Evolutionary conservation across 176 grass and related monocot species (phyloP), one percentile per base, ranked within the genome.

Genomic region (Alloteropsis semialata): DNA sequence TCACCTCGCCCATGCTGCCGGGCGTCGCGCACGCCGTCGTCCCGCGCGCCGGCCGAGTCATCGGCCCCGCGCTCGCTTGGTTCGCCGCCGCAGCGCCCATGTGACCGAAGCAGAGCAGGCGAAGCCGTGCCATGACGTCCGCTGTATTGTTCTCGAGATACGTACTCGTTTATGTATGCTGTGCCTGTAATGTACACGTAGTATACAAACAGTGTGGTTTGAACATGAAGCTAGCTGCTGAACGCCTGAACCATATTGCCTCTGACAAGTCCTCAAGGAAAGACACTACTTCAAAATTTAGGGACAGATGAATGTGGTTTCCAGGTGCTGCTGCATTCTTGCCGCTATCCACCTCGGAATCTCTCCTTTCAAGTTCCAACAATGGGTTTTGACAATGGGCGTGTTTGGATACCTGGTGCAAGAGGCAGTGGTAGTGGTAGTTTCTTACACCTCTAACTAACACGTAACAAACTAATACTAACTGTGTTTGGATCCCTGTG

Each of bases 1-100:
- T 94, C 59, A 79, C 81, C 3, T 85, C 69, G 34, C 89, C 89
- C 0, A 85, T 88, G 65, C 78, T 94, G 24, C 92, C 92, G 2
- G 49, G 33, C 34, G 22, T 83, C 14, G 68, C 85, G 3, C 39
- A 44, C 3, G 46, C 65, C 39, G 16, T 90, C 12, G 18, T 81
- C 22, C 86, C 92, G 4, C 75, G 12, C 18, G 78, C 80, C 12
- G 64, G 58, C 6, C 66, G 65, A 16, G 12, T 62, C 4, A 65
- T 43, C 14, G 80, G 57, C 1, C 77, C 67, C 12, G 17, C 82
- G 1, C 9, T 84, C 42, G 18, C 49, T 0, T 82, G 86, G 80
- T 27, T 86, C 32, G 64, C 81, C 12, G 86, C 74, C 3, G 34
- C 79, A 0, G 1, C 13, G 18, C 65, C 80, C 10, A 19, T 14